Evolutionary conservation across 2,329 filamentous ascomycete species (phyloP), one percentile per base, ranked within the genome.

Genomic region (Neonectria neomacrospora): DNA sequence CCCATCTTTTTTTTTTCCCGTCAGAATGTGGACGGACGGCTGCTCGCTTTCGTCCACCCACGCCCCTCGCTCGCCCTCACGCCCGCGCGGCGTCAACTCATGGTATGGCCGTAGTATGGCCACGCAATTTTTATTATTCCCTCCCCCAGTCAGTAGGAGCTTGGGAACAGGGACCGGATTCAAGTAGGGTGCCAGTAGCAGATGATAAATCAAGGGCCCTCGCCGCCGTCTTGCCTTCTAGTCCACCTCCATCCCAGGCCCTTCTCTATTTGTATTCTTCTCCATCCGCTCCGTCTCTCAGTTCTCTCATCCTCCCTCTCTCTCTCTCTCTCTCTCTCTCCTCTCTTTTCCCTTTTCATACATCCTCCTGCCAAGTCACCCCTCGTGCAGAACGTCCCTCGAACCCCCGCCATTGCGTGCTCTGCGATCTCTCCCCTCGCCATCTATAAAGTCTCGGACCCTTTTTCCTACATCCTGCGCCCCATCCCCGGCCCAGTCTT

Each of bases 351-450:
- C 45, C 48, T 65, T 47, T 34, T 64, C 58, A 23, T 32, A 26
- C 28, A 34, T 55, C 32, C 57, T 50, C 60, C 47, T 58, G 32
- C 52, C 37, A 37, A 58, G 34, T 65, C 67, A 63, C 59, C 60
- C 61, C 54, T 52, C 53, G 63, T 64, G 44, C 63, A 32, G 11
- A 41, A 41, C 69, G 61, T 68, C 72, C 64, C 67, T 64, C 57
- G 66, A 45, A 54, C 66, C 73, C 69, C 72, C 68, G 71, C 73
- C 69, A 77, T 77, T 77, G 75, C 74, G 74, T 76, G 73, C 74
- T 72, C 64, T 64, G 42, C 59, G 57, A 52, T 28, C n/a, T 32
- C 58, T 56, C 48, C 55, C 63, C 58, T 64, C 63, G 65, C 58
- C 37, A 37, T 52, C 48, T 20, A 61, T 65, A 59, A 63, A 63